These are phyloP conservation scores for Lepraria neglecta DNA, from an alignment of 495 filamentous ascomycete species.

Conservation along the genomic window DNA sequence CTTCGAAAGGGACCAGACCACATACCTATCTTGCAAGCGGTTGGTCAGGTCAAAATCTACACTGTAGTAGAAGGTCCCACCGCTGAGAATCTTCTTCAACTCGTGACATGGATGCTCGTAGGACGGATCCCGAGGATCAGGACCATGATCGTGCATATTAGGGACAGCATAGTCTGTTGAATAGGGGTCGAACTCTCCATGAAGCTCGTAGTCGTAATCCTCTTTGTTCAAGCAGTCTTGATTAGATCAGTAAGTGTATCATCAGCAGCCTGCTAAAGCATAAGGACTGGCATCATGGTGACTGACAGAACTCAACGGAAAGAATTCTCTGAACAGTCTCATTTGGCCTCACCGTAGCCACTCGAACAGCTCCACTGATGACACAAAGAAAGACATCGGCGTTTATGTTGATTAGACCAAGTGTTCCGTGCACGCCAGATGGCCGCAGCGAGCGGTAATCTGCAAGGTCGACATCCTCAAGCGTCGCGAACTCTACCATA, in stretches of 20 bases:
- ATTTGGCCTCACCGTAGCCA: constrained; percentile 75
- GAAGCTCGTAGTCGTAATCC: constrained; percentile 68
- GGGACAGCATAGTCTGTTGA: constrained; percentile 45
- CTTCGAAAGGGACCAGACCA: constrained; percentile 9
- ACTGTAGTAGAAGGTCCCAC: constrained; percentile 98
- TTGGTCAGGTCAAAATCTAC: constrained; percentile 95
- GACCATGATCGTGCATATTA: constrained; percentile 48
- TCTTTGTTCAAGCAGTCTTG: constrained; percentile 76
- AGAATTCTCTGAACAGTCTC: constrained; percentile 85
- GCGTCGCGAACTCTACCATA: constrained; percentile 75
- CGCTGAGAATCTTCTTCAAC: constrained; percentile 81
- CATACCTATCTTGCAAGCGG: constrained; percentile 82
- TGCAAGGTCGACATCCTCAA: constrained; percentile 58
- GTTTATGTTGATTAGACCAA: constrained; percentile 80
- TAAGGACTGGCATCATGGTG: neutral
- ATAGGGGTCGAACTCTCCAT: constrained; percentile 53
- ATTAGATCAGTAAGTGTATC: neutral
- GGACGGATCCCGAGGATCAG: constrained; percentile 57
- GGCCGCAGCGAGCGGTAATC: constrained; percentile 67
- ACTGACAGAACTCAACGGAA: constrained; percentile 76
- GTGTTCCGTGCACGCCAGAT: constrained; percentile 76
- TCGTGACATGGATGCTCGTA: constrained; percentile 84
- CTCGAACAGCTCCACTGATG: constrained; percentile 68
- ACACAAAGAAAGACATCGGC: constrained; percentile 88
- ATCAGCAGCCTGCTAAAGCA: neutral